Evolutionary conservation across 2,329 filamentous ascomycete genomes (phyloP).

Genomic region (Fusarium verticillioides): DNA sequence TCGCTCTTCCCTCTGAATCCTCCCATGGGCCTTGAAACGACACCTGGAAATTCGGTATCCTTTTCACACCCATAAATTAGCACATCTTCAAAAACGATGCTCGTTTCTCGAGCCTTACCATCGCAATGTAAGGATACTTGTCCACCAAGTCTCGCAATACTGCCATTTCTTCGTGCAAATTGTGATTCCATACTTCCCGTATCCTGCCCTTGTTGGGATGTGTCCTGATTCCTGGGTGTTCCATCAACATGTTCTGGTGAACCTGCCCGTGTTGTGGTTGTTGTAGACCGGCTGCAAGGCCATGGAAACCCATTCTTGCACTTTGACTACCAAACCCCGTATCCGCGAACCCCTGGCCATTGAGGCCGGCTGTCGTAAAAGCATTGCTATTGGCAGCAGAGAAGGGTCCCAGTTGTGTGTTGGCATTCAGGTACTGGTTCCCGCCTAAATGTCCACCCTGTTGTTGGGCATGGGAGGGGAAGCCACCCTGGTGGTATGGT

Average conservation of each 20-base stretch:
- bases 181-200: constrained; percentile 95
- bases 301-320: constrained; percentile 86
- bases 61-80: constrained; percentile 52
- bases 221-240: constrained; percentile 54
- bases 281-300: constrained; percentile 61
- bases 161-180: constrained; percentile 91
- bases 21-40: constrained; percentile 95
- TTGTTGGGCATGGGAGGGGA: constrained; percentile 63
- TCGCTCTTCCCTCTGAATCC: constrained; percentile 94
- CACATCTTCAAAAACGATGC: not conserved
- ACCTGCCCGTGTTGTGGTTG: constrained; percentile 67
- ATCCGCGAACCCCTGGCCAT: constrained; percentile 67
- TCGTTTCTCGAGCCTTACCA: constrained; percentile 71
- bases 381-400: constrained; percentile 63
- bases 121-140: constrained; percentile 94
- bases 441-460: constrained; percentile 66
- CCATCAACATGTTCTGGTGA: constrained; percentile 55
- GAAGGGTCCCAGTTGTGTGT: constrained; percentile 75
- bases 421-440: constrained; percentile 79
- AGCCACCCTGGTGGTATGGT: constrained; percentile 60
- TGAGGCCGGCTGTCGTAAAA: constrained; percentile 68
- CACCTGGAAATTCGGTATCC: constrained; percentile 99
- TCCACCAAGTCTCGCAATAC: constrained; percentile 84
- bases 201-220: constrained; percentile 83
- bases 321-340: constrained; percentile 87